These are phyloP conservation scores for Polyporus arcularius DNA, from an alignment of 768 basidiomycete genomes.

Conservation along the genomic window DNA sequence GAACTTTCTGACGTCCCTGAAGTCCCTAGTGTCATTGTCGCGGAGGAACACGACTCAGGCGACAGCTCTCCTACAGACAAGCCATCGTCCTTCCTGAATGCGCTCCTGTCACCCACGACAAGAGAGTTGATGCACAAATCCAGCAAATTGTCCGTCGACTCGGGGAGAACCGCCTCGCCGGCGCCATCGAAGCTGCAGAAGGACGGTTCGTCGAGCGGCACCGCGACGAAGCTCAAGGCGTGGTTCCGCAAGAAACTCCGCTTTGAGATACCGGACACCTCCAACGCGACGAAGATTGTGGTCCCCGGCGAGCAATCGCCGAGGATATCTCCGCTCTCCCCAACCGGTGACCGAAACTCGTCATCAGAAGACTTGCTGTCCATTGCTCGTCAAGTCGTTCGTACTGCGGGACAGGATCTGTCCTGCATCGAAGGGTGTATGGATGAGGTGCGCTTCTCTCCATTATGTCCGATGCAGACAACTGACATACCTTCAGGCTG, in stretches of 20 bases:
- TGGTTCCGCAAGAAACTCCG: slow-evolving; percentile 66
- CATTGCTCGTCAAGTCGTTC: slow-evolving; percentile 38
- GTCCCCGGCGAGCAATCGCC: background rate
- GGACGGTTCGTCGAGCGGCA: slow-evolving; percentile 33
- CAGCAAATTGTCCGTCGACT: slow-evolving; percentile 17
- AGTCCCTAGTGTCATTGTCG: slow-evolving; percentile 9
- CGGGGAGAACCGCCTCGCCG: slow-evolving; percentile 13
- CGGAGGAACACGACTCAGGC: slow-evolving; percentile 13
- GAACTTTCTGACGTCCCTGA: background rate
- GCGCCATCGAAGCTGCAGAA: slow-evolving; percentile 13
- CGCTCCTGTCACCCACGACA: slow-evolving; percentile 16
- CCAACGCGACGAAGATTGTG: slow-evolving; percentile 6
- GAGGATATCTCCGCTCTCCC: background rate
- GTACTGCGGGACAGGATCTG: slow-evolving; percentile 58
- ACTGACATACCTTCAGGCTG: slow-evolving; percentile 40
- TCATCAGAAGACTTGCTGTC: background rate
- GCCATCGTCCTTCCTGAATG: slow-evolving; percentile 13
- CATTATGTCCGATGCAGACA: background rate
- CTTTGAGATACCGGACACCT: slow-evolving; percentile 8
- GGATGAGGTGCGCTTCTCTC: slow-evolving; percentile 44
- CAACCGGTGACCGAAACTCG: background rate
- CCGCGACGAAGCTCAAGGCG: slow-evolving; percentile 56
- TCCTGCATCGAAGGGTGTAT: slow-evolving; percentile 54
- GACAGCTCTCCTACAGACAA: slow-evolving; percentile 4
- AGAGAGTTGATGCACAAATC: slow-evolving; percentile 16